Evolutionary conservation across 352 stramenopile genomes (phyloP).

Genomic region (Phytophthora palmivora): DNA sequence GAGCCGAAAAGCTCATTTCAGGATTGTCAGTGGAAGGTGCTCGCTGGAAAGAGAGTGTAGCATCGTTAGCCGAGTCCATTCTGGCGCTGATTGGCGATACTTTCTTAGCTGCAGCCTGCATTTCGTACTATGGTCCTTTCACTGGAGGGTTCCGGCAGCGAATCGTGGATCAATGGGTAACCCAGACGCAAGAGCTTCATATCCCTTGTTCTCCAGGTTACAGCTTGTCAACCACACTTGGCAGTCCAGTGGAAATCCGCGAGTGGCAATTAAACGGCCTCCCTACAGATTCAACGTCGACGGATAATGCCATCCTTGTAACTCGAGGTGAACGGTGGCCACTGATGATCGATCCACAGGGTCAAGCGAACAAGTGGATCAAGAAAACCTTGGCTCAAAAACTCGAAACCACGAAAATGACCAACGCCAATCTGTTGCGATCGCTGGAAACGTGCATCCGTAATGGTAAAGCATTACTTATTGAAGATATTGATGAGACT

Average conservation of each 20-base stretch:
- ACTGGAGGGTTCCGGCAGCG: conserved; percentile 86
- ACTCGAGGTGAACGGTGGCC: conserved; percentile 92
- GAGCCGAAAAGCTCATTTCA: conserved; percentile 93
- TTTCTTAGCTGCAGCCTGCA: conserved; percentile 92
- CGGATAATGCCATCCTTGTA: conserved; percentile 94
- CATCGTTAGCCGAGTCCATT: conserved; percentile 79
- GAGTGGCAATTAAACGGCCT: conserved; percentile 94
- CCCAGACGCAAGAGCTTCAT: conserved; percentile 57
- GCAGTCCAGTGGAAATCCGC: conserved; percentile 91
- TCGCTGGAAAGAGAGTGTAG: conserved; percentile 93
- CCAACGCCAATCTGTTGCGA: conserved; percentile 89
- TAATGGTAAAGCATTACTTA: conserved; percentile 89
- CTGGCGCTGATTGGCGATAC: conserved; percentile 91
- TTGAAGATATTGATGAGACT: conserved; percentile 94
- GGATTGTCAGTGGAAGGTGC: conserved; percentile 91
- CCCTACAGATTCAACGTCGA: conserved; percentile 92
- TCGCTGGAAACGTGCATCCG: conserved; percentile 93
- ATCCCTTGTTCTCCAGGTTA: conserved; percentile 84
- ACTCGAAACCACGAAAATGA: conserved; percentile 92
- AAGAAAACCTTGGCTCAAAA: conserved; percentile 85
- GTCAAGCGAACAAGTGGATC: conserved; percentile 95
- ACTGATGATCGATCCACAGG: conserved; percentile 95
- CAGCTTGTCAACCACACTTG: conserved; percentile 80
- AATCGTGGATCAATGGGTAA: conserved; percentile 82
- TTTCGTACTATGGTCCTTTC: conserved; percentile 96